Conservation (phyloP, 129 eudicot genomes). For the Daucus carota region DH1_v3.0 NC_030386.2:37231001-37231500, state of each 20-base stretch:
- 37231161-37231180: background rate
- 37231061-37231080: background rate
- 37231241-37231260: background rate
- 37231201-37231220: background rate
- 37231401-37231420: background rate
- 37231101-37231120: background rate
- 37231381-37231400: background rate
- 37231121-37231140: background rate
- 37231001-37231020: background rate
- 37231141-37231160: background rate
- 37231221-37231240: background rate
- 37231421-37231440: too few species aligned
- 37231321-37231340: background rate
- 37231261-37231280: background rate
- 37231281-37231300: background rate
- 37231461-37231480: too few species aligned
- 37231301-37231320: background rate
- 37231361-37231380: background rate
- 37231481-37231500: too few species aligned
- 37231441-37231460: too few species aligned
- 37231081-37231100: background rate
- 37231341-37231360: background rate
- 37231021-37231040: background rate
- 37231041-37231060: background rate
- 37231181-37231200: background rate